Percentiles rank a stretch among this genome's conserved stretches.
These are phyloP conservation scores for Neohortaea acidophila DNA, from an alignment of 495 filamentous ascomycete species.

Conservation along the genomic window DNA sequence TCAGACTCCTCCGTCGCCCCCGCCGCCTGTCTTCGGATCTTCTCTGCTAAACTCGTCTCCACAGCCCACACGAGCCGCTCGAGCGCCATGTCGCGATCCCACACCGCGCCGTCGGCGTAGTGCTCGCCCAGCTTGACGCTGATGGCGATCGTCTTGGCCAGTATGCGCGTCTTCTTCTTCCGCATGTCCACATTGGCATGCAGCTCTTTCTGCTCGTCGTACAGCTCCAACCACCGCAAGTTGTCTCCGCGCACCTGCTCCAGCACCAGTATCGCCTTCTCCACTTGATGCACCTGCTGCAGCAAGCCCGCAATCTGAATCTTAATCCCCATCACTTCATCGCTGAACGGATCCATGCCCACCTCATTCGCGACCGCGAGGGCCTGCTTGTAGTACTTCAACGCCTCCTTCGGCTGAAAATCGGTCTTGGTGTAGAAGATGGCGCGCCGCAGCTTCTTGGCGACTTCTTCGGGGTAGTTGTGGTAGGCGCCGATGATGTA, in stretches of 20 bases:
- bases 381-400: slow-evolving; percentile 69
- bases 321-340: slow-evolving; percentile 81
- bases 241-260: slow-evolving; percentile 49
- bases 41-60: slow-evolving; percentile 61
- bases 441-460: slow-evolving; percentile 64
- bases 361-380: slow-evolving; percentile 51
- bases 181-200: too few relatives aligned
- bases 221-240: slow-evolving; percentile 43
- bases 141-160: slow-evolving; percentile 58
- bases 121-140: slow-evolving; percentile 70
- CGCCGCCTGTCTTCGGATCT: slow-evolving; percentile 45
- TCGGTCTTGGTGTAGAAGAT: slow-evolving; percentile 71
- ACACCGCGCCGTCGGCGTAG: slow-evolving; percentile 46
- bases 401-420: slow-evolving; percentile 52
- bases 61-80: slow-evolving; percentile 66
- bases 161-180: slow-evolving; percentile 49
- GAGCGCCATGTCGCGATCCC: slow-evolving; percentile 51
- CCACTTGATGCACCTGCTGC: slow-evolving; percentile 52
- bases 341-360: slow-evolving; percentile 70
- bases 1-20: slow-evolving; percentile 42
- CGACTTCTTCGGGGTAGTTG: slow-evolving; percentile 66
- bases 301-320: slow-evolving; percentile 63
- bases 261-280: slow-evolving; percentile 54
- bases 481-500: slow-evolving; percentile 51
- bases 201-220: slow-evolving; percentile 22